Base-by-base conservation (phyloP, 2,329 filamentous ascomycete genomes). In the Arthroderma uncinatum region DNA sequence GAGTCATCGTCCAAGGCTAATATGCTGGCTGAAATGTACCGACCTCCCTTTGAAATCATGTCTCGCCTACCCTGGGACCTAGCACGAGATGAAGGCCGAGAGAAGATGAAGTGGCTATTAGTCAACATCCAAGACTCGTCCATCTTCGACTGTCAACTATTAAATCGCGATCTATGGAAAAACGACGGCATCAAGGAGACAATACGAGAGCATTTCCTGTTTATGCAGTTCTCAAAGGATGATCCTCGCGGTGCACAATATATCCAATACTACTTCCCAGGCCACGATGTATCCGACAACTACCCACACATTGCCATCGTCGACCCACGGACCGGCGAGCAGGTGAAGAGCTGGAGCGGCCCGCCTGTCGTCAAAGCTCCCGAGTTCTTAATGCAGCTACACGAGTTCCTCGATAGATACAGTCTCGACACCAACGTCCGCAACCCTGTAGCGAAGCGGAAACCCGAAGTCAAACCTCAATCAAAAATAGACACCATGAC, bases 161-260 rank as follows among this genome's bases (percentile, higher is more conserved):
- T 98, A 16, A 98, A 98, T 68, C 82, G 93, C 47, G 93, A 98
- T 69, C 83, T 97, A 56, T 98, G 93, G 93, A 96, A 96, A 73
- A 87, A 96, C 64, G 72, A 81, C 16, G 80, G 84, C 1, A 83
- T 98, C 58, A 82, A 81, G 64, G 83, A 87, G n/a, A 82, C 94
- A 0, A 79, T 98, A 30, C 82, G 82, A 65, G 92, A 96, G 68
- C 91, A 94, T 73, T 98, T 98, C 69, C 81, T 98, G 63, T 98
- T 98, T 72, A 75, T 98, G 65, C 93, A 98, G 68, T 97, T 93
- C 74, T 83, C 85, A 64, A 95, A 95, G 72, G 84, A 89, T 62
- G 90, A 94, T 64, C 81, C 83, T 0, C 81, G 84, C 37, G 89
- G 88, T 0, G 78, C 82, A 62, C 84, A 89, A 62, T 98, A 95